Conservation (phyloP, 2,329 filamentous ascomycete genomes). For the Metarhizium brunneum region DNA sequence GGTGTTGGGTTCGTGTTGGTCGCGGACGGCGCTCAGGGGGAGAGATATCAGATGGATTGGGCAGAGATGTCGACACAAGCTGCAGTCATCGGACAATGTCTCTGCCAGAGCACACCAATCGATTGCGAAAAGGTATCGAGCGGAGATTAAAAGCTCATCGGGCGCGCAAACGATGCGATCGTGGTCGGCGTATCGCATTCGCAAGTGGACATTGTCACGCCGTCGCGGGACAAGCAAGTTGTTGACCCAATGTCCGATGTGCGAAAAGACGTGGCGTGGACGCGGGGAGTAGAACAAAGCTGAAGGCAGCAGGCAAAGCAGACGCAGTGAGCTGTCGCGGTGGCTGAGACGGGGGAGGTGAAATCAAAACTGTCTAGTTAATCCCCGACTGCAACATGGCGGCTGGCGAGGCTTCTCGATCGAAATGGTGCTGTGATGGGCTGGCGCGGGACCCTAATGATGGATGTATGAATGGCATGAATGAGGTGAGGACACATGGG, state of each 20-base stretch:
- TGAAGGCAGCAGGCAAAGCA: neutral
- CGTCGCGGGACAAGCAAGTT: conserved; percentile 2
- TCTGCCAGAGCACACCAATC: neutral
- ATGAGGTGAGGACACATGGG: conserved; percentile 8
- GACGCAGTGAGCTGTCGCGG: neutral
- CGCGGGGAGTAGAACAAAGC: conserved; percentile 3
- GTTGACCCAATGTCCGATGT: neutral
- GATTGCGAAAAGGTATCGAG: neutral
- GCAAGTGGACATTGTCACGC: conserved; percentile 17
- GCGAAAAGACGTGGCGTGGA: conserved; percentile 1
- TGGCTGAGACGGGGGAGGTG: neutral
- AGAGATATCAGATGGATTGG: neutral
- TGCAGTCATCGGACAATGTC: neutral
- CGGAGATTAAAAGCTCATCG: conserved; percentile 6
- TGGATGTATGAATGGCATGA: neutral
- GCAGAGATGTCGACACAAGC: neutral
- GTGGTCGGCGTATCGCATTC: conserved; percentile 11
- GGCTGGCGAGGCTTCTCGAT: neutral
- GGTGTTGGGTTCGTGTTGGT: neutral
- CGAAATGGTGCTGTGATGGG: neutral
- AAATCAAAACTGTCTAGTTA: neutral
- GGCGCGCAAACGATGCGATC: conserved; percentile 9
- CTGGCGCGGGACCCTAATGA: neutral
- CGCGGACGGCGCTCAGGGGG: neutral
- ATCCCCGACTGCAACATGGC: neutral